phyloP scores from a whole-genome alignment of 805 yeast genomes.

The Saccharomyces kudriavzevii region DNA sequence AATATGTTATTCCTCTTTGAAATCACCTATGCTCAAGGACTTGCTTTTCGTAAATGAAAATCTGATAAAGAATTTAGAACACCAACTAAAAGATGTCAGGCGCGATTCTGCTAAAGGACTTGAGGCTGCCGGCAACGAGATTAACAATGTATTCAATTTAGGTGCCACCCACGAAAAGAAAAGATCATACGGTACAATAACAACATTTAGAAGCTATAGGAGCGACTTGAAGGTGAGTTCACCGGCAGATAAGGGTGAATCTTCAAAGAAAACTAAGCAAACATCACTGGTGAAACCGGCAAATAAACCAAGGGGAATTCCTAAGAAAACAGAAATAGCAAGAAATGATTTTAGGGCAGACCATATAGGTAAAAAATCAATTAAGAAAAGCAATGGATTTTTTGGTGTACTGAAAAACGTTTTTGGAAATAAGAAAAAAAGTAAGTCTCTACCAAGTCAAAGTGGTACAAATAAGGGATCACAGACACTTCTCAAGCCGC shows the following conservation, averaged over 20 bases:
- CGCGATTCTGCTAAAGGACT: not conserved
- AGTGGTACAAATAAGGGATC: not conserved
- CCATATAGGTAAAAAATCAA: conserved; percentile 6
- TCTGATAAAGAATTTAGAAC: conserved; percentile 12
- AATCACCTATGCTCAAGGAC: conserved; percentile 15
- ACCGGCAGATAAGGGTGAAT: not conserved
- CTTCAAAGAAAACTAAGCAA: not conserved
- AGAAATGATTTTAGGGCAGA: not conserved
- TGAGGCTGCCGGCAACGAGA: not conserved
- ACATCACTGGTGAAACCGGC: not conserved
- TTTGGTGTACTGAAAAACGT: conserved; percentile 12
- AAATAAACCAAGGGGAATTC: not conserved
- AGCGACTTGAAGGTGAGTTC: conserved; percentile 18
- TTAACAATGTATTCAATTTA: not conserved
- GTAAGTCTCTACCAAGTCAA: not conserved
- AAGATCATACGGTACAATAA: conserved; percentile 27
- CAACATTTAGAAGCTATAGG: conserved; percentile 26
- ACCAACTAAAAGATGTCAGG: conserved; percentile 1
- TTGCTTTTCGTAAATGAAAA: conserved; percentile 17
- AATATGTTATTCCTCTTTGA: conserved; percentile 19
- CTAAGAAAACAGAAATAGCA: not conserved
- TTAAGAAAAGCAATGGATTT: conserved; percentile 13
- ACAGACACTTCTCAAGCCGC: conserved; percentile 4
- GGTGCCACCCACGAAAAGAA: conserved; percentile 12
- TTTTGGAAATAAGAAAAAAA: conserved; percentile 11